These are phyloP conservation scores for Tylopilus intermedius DNA, from an alignment of 768 basidiomycete genomes.

Conservation along the genomic window DNA sequence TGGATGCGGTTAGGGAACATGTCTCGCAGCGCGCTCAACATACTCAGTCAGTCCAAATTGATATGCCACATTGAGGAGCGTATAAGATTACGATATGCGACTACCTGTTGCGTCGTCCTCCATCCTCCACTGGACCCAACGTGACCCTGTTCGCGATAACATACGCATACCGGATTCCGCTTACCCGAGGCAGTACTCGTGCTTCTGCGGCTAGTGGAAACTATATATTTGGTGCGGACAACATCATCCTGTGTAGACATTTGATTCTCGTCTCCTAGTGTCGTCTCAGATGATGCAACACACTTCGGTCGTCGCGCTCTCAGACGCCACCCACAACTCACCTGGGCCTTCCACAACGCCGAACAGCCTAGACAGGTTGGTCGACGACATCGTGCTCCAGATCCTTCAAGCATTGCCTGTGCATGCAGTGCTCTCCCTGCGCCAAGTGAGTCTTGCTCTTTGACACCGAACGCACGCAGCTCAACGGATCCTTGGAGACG, in stretches of 20 bases:
- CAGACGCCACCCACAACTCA: too few relatives aligned
- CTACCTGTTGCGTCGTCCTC: neutral
- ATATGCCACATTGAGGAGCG: neutral
- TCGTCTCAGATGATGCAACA: too few relatives aligned
- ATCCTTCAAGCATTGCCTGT: constrained; percentile 15
- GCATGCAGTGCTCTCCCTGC: constrained; percentile 18
- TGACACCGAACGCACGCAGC: neutral
- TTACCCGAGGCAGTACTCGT: neutral
- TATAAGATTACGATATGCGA: neutral
- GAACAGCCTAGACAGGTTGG: constrained; percentile 21
- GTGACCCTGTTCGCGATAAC: neutral
- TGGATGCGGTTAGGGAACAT: constrained; percentile 1
- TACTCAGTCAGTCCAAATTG: constrained; percentile 3
- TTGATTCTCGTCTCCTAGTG: too few relatives aligned
- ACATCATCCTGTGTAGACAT: neutral
- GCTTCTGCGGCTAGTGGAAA: neutral
- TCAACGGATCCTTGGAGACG: constrained; percentile 14
- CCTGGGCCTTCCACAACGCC: neutral
- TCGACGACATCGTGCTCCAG: constrained; percentile 25
- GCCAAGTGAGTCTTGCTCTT: constrained; percentile 15
- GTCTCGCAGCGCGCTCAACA: neutral
- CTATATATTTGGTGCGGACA: neutral
- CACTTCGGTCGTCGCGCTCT: neutral
- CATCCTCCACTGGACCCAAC: neutral
- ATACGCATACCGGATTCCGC: neutral